Evolutionary conservation across 2,329 filamentous ascomycete species (phyloP), one percentile per base, ranked within the genome.

Genomic region (Neophaeococcomyces aloes): DNA sequence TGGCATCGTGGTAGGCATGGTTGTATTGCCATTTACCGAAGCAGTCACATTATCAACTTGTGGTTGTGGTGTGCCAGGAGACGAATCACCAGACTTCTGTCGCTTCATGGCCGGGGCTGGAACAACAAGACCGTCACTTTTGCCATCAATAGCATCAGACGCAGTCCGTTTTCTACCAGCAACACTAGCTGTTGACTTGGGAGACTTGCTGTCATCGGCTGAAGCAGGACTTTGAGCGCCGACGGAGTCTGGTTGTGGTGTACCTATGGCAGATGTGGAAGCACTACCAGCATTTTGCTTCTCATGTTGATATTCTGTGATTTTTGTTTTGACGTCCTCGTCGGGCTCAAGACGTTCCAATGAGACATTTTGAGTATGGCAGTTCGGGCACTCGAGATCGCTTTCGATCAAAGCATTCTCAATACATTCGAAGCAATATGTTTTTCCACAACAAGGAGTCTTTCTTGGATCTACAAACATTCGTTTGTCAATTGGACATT

Each of bases 401-500:
- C 83, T 91, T 72, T 96, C 88, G 68, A 95, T 89, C 67, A 98
- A 81, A 67, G 88, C 86, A 77, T 94, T 94, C 64, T 91, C 93
- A 69, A 98, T 95, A 82, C 91, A 98, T 65, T 95, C 87, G 78
- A 91, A 91, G 76, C 91, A 98, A 74, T 94, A 98, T 62, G 88
- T 95, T 76, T 84, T 93, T 70, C 84, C 78, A 74, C 91, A 98
- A 77, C 91, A 98, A 55, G 91, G 89, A 61, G 91, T 96, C 78
- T 94, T 94, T 75, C 93, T 91, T 76, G 91, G 89, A 65, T 95
- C 86, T 79, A 93, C 81, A 70, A 96, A 95, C 76, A 94, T 82
- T 67, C 86, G 88, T 69, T 93, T 93, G 79, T 96, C 91, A 74
- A 96, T 83, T 53, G 87, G 76, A 72, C 91, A 98, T 66, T 91